phyloP scores from a whole-genome alignment of 78 protist species.

The Dictyostelium citrinum region DNA sequence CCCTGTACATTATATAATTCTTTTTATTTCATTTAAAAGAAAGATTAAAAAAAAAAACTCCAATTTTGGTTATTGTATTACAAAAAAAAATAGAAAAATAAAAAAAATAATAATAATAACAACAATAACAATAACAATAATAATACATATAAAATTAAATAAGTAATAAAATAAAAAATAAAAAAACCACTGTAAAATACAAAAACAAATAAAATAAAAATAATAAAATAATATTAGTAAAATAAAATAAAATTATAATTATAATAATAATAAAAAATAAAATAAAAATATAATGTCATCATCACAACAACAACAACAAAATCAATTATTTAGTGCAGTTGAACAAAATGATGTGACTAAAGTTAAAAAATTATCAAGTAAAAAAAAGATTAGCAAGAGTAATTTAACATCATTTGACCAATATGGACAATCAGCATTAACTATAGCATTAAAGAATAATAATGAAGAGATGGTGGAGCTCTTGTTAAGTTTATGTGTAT shows the following conservation, averaged over 20 bases:
- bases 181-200: too few relatives aligned
- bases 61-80: neutral
- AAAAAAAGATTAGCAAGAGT: neutral
- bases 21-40: neutral
- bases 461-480: conserved; percentile 40
- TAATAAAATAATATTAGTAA: neutral
- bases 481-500: neutral
- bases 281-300: neutral
- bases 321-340: neutral
- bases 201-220: neutral
- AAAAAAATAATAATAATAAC: neutral
- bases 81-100: neutral
- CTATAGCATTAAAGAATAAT: conserved; percentile 43
- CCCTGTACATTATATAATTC: neutral
- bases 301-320: neutral
- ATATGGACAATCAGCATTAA: conserved; percentile 39
- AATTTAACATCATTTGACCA: conserved; percentile 21
- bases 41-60: neutral
- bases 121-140: neutral
- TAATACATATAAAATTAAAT: neutral
- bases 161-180: too few relatives aligned
- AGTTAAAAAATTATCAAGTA: conserved; percentile 4
- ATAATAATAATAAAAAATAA: too few relatives aligned
- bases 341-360: conserved; percentile 33
- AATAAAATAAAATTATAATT: too few relatives aligned